Conservation (phyloP, 192 early-diverging fungal species). For the Pilaira anomala region DNA sequence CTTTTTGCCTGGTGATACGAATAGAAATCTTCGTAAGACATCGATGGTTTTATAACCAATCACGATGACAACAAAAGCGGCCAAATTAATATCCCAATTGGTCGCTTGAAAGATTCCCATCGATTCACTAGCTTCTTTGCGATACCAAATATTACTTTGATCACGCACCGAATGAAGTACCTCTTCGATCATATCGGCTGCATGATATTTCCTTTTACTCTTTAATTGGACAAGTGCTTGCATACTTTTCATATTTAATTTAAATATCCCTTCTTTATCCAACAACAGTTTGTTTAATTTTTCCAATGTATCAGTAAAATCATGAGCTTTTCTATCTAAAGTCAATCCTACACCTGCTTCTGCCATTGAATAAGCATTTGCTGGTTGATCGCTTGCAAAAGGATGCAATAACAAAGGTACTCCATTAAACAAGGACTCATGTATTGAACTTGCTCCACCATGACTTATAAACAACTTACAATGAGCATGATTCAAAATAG, state of each 20-base stretch:
- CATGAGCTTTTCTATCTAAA: background rate
- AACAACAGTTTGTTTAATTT: background rate
- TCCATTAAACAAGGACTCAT: conserved; percentile 33
- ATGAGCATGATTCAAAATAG: conserved; percentile 29
- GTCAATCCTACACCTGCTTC: conserved; percentile 7
- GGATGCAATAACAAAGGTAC: conserved; percentile 28
- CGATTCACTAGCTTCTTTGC: background rate
- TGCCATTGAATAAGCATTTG: conserved; percentile 5
- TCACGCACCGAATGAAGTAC: background rate
- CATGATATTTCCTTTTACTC: background rate
- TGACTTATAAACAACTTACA: conserved; percentile 31
- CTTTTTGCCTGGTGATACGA: too few relatives aligned
- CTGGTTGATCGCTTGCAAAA: conserved; percentile 29
- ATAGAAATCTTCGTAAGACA: too few relatives aligned
- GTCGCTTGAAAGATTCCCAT: background rate
- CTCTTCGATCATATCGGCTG: conserved; percentile 4
- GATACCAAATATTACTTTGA: background rate
- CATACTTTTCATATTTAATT: background rate
- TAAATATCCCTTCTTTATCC: background rate
- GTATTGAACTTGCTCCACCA: conserved; percentile 22
- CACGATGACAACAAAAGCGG: too few relatives aligned
- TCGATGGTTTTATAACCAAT: too few relatives aligned
- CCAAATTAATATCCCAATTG: background rate
- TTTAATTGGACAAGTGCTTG: background rate
- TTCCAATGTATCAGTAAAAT: background rate